phyloP scores from a whole-genome alignment of 768 basidiomycete genomes.

The Cubamyces sp. region DNA sequence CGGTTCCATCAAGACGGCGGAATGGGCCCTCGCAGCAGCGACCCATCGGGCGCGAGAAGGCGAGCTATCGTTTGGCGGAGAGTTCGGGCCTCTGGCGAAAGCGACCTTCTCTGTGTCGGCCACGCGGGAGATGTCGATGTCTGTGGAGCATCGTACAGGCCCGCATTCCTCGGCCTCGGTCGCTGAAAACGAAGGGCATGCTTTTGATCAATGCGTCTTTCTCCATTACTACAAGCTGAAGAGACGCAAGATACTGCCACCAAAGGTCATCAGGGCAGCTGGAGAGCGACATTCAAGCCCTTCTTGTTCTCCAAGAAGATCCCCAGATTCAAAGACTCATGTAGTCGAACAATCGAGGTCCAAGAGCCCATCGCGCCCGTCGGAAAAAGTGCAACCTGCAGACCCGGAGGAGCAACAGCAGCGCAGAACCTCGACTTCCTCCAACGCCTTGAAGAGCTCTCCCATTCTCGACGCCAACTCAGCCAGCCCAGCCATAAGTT shows the following conservation, averaged over 20 bases:
- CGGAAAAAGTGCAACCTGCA: no score
- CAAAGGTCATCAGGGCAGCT: no score
- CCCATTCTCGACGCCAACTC: no score
- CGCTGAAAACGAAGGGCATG: not conserved
- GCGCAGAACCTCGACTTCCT: no score
- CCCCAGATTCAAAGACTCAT: no score
- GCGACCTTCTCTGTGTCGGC: constrained; percentile 7
- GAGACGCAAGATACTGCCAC: not conserved
- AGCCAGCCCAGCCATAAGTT: no score
- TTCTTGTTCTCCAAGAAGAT: no score
- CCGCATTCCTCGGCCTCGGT: not conserved
- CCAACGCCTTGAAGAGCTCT: no score
- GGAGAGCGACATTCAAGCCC: no score
- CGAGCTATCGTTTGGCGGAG: constrained; percentile 1
- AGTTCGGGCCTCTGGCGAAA: not conserved
- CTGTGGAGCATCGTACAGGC: constrained; percentile 5
- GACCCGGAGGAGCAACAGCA: no score
- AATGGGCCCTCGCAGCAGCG: constrained; percentile 23
- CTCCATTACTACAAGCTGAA: constrained; percentile 29
- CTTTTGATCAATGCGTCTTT: constrained; percentile 28
- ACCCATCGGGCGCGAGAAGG: constrained; percentile 1
- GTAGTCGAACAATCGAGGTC: no score
- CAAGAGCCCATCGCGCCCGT: no score
- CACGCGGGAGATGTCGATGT: not conserved
- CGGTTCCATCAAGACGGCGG: constrained; percentile 23